Base-by-base conservation (phyloP, 257 asterid species). In the Anisodus acutangulus region DNA sequence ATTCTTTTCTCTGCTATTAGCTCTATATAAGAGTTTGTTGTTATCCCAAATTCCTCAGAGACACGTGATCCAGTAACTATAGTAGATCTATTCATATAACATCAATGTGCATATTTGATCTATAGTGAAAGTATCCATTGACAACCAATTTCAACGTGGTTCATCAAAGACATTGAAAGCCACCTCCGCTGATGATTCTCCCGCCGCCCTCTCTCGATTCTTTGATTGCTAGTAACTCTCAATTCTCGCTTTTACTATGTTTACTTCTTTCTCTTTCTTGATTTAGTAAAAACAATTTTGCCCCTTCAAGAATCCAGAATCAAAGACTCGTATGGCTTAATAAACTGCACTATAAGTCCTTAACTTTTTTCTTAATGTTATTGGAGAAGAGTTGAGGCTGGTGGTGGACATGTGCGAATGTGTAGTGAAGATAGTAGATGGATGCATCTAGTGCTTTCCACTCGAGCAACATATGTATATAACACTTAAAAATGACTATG, bases 311-410 rank as follows among this genome's bases (percentile, higher is more conserved):
- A 47, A 74, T 74, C 60, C 43, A 74, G 55, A 74, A 49, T 49
- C n/a, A 11, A 49, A 35, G 2, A n/a, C 55, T 49, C 10, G 11
- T 19, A 22, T 47, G 39, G 17, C 39, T 74, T 74, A 74, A 47
- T 26, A 47, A 68, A 22, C 80, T 72, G 41, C 35, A 71, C 59
- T 71, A 71, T 5, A 64, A 63, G 41, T 74, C 37, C 39, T 74
- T 47, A 35, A 49, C 80, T 49, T 74, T 72, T 74, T 43, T 15
- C 35, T 71, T 5, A 47, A 49, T 71, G 58, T 39, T 9, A 9
- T 45, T 47, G 17, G 79, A 19, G 54, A 49, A 74, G 80, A 74
- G 43, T 51, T 74, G 60, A 49, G 80, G 74, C 49, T 8, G 49
- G 19, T 67, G 74, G 74, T 35, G 47, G 47, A 5, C 22, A 35